Conservation (phyloP, 441 rosid species). For the Rhodomyrtus psidioides region DNA sequence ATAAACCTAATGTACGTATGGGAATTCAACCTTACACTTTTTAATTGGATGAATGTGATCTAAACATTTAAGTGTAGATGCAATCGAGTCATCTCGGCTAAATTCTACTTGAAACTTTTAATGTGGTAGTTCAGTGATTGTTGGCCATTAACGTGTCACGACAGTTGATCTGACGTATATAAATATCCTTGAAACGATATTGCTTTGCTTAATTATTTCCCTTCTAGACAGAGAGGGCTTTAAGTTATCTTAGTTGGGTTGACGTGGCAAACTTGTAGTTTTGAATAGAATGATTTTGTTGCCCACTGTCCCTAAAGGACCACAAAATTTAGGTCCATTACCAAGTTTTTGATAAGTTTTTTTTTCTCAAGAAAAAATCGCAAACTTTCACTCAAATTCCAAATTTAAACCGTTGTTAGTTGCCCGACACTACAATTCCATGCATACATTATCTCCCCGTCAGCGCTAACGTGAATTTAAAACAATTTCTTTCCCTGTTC, state of each 20-base stretch:
- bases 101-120: background rate
- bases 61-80: background rate
- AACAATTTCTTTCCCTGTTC: background rate
- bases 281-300: background rate
- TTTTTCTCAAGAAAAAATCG: background rate
- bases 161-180: fast-evolving
- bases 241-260: background rate
- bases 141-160: background rate
- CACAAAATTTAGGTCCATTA: background rate
- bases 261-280: background rate
- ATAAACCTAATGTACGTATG: background rate
- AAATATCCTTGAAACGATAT: background rate
- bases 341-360: background rate
- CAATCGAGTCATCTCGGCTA: background rate
- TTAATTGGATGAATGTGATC: background rate
- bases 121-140: background rate
- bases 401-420: background rate
- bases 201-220: background rate
- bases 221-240: background rate
- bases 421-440: background rate
- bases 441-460: background rate
- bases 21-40: background rate
- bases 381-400: background rate
- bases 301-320: background rate
- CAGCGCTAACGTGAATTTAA: background rate